These are phyloP conservation scores for Trypanosoma lewisi DNA, from an alignment of 208 protist species.

Conservation along the genomic window DNA sequence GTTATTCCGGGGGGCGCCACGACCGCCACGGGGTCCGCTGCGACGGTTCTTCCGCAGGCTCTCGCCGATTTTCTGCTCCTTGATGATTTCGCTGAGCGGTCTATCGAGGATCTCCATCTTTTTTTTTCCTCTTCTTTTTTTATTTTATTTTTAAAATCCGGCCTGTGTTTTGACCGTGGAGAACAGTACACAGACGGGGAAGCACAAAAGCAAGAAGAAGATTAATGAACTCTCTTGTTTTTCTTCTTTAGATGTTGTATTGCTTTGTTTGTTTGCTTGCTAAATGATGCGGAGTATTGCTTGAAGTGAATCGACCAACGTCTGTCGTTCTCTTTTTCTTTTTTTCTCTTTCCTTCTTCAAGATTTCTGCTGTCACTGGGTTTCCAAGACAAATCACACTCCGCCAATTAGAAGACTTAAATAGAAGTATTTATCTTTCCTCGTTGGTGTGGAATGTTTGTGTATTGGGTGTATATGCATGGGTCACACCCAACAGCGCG, in stretches of 20 bases:
- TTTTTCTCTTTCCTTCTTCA: background rate
- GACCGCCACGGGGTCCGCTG: conserved; percentile 14
- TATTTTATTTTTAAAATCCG: background rate
- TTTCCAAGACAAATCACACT: background rate
- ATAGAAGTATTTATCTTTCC: background rate
- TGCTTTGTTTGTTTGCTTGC: background rate
- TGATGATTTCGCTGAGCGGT: conserved; percentile 83
- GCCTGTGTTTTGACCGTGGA: too few relatives aligned
- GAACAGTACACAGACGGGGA: too few relatives aligned
- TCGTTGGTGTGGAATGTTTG: conserved; percentile 7
- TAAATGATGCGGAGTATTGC: background rate
- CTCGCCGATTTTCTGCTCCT: conserved; percentile 82
- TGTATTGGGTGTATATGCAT: too few relatives aligned
- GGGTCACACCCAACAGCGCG: background rate
- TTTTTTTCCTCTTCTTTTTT: conserved; percentile 4
- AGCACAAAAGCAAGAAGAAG: background rate
- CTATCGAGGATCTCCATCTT: conserved; percentile 82
- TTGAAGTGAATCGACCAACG: background rate
- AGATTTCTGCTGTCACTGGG: background rate
- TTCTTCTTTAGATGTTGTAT: background rate
- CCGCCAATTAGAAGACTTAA: background rate
- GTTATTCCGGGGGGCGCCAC: conserved; percentile 3
- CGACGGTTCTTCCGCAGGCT: conserved; percentile 53
- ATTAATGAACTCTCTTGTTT: background rate
- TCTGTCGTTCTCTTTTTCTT: background rate